Percentiles rank a stretch among this genome's conserved stretches.
Conservation (phyloP, 192 early-diverging fungal species). For the Paraglomus brasilianum region DNA sequence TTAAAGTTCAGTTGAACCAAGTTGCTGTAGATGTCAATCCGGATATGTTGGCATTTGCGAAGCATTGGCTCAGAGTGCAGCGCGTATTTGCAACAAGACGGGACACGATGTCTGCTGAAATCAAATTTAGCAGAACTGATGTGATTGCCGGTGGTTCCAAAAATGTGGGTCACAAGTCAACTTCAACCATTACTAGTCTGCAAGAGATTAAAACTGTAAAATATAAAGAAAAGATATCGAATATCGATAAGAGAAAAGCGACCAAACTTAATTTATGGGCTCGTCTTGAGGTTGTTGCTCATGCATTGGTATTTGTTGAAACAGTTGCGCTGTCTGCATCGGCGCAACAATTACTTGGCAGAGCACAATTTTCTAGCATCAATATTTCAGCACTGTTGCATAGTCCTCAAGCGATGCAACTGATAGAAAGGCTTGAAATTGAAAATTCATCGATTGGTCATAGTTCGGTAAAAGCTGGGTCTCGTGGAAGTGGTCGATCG, state of each 20-base stretch:
- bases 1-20: slow-evolving; percentile 39
- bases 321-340: slow-evolving; percentile 44
- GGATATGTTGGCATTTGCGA: slow-evolving; percentile 51
- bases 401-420: slow-evolving; percentile 39
- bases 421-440: slow-evolving; percentile 33
- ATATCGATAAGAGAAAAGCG: background rate
- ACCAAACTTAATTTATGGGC: slow-evolving; percentile 30
- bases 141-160: background rate
- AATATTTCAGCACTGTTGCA: slow-evolving; percentile 46
- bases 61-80: slow-evolving; percentile 57
- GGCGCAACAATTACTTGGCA: slow-evolving; percentile 45
- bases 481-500: slow-evolving; percentile 27
- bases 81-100: slow-evolving; percentile 50
- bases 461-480: slow-evolving; percentile 38
- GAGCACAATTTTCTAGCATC: slow-evolving; percentile 42
- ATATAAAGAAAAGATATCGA: slow-evolving; percentile 19
- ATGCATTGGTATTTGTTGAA: slow-evolving; percentile 45
- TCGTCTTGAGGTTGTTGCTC: slow-evolving; percentile 48
- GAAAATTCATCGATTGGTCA: slow-evolving; percentile 39
- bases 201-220: slow-evolving; percentile 33
- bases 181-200: slow-evolving; percentile 7
- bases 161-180: slow-evolving; percentile 2
- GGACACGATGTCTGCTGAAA: slow-evolving; percentile 29
- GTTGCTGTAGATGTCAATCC: slow-evolving; percentile 51
- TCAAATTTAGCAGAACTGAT: slow-evolving; percentile 32